These are phyloP conservation scores for Fusarium succisae DNA, from an alignment of 2,329 filamentous ascomycete genomes.

Conservation along the genomic window DNA sequence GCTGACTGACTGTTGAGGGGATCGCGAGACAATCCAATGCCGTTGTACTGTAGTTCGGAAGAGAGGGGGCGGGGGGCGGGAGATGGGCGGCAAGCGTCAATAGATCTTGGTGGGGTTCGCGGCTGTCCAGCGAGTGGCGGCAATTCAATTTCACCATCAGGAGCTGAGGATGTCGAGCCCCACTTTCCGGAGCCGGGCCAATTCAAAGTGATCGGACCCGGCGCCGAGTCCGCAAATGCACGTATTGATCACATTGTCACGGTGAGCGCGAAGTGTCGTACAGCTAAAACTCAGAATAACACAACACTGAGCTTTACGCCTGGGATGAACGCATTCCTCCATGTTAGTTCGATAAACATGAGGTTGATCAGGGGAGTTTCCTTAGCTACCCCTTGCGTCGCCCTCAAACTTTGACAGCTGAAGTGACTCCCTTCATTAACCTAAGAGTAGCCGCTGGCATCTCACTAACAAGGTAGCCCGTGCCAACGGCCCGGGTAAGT, in stretches of 20 bases:
- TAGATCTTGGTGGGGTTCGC: conserved; percentile 16
- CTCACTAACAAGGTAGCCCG: not conserved
- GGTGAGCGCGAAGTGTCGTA: not conserved
- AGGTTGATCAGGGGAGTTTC: not conserved
- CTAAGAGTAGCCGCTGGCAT: not conserved
- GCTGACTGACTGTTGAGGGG: conserved; percentile 7
- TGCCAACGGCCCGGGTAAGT: not conserved
- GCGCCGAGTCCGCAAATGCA: conserved; percentile 1
- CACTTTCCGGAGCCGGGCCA: conserved; percentile 4
- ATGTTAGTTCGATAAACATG: not conserved
- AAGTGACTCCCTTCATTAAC: not conserved
- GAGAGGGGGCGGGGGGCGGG: conserved; percentile 16
- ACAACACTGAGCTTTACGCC: not conserved
- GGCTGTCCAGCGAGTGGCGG: conserved; percentile 23
- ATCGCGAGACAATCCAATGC: conserved; percentile 25
- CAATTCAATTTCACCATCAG: conserved; percentile 12
- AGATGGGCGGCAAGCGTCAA: conserved; percentile 22
- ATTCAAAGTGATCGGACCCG: not conserved
- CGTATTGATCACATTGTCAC: not conserved
- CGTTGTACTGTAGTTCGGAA: conserved; percentile 31
- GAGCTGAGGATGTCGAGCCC: not conserved
- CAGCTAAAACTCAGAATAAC: not conserved
- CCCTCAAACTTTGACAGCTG: conserved; percentile 10
- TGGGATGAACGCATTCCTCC: not conserved
- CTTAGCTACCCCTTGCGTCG: not conserved